Conservation (phyloP, 345 rosid species). For the Cardamine occulta region DNA sequence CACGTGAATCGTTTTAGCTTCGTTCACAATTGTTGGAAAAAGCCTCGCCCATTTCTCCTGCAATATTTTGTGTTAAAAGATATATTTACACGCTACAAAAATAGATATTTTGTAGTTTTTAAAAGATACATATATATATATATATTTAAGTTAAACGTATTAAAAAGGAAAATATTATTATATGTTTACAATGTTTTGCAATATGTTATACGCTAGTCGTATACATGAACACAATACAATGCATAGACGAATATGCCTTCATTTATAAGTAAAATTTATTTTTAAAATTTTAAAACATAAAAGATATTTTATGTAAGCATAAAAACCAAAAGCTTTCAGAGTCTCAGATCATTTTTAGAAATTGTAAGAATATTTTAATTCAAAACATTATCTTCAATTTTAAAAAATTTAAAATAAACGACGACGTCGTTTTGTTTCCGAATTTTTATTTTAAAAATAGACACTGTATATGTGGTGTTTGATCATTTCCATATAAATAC, state of each 20-base stretch:
- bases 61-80: neutral
- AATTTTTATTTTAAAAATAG: neutral
- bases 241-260: neutral
- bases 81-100: too few species aligned
- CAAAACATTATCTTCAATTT: neutral
- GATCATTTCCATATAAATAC: neutral
- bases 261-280: neutral
- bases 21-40: constrained; percentile 67
- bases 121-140: neutral
- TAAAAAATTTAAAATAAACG: neutral
- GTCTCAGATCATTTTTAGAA: neutral
- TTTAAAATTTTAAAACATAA: too few species aligned
- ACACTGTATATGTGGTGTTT: neutral
- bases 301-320: neutral
- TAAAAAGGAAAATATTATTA: neutral
- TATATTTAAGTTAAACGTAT: neutral
- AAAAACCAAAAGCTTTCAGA: neutral
- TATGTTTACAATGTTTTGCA: neutral
- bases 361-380: neutral
- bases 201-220: neutral
- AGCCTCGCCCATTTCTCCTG: constrained; percentile 70
- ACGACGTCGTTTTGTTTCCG: neutral
- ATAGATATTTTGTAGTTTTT: neutral
- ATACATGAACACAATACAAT: neutral
- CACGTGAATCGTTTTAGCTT: constrained; percentile 55